Percentiles rank a stretch among this genome's conserved stretches.
Conservation (phyloP, 352 stramenopile genomes). For the Phytophthora cryptogea region DNA sequence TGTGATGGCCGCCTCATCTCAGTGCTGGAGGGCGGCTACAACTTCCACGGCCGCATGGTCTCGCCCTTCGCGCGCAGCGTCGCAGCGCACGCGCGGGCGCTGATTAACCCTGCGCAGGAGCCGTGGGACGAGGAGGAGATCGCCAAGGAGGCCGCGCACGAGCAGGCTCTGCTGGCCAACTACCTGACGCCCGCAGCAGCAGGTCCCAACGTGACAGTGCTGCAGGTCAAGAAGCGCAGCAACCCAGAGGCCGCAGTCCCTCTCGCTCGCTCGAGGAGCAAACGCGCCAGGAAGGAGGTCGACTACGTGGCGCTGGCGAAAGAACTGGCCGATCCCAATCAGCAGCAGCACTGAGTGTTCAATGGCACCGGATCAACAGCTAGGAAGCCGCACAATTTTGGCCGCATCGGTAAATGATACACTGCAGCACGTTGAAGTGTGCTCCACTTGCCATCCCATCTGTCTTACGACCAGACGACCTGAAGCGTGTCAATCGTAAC, state of each 20-base stretch:
- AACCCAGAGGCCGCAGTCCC: conserved; percentile 11
- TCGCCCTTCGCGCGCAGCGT: conserved; percentile 83
- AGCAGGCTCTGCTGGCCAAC: conserved; percentile 52
- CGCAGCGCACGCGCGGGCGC: conserved; percentile 64
- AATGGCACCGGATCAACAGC: neutral
- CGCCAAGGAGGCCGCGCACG: conserved; percentile 55
- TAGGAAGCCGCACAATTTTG: neutral
- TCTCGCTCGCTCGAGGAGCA: conserved; percentile 37
- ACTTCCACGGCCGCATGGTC: conserved; percentile 82
- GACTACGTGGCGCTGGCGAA: conserved; percentile 74
- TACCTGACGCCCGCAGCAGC: conserved; percentile 34
- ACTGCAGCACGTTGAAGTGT: neutral
- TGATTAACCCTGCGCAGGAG: conserved; percentile 55
- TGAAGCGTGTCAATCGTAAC: no score
- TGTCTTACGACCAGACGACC: neutral
- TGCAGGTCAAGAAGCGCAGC: conserved; percentile 44
- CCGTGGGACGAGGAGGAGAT: conserved; percentile 51
- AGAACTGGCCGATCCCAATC: conserved; percentile 40
- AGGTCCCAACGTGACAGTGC: conserved; percentile 18
- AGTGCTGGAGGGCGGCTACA: conserved; percentile 88
- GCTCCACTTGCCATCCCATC: no score
- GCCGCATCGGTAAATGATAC: neutral
- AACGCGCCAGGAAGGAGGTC: conserved; percentile 60
- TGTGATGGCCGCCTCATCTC: conserved; percentile 80
- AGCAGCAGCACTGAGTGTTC: conserved; percentile 12